These are phyloP conservation scores for Metschnikowia colocasiae DNA, from an alignment of 805 yeast species.

Conservation along the genomic window DNA sequence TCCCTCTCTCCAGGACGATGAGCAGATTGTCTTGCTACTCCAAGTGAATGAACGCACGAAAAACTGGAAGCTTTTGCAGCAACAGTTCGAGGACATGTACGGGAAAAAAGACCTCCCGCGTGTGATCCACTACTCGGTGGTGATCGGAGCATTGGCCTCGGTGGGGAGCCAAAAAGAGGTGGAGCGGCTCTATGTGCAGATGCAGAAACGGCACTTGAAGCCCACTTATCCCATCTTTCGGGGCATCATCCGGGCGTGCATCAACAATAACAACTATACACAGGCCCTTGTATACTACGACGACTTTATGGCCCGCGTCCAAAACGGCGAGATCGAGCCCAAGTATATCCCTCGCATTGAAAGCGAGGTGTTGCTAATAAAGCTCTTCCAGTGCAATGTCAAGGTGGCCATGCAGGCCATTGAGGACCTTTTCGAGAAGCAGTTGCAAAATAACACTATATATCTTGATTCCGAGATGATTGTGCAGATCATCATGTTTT, in stretches of 20 bases:
- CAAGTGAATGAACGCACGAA: constrained; percentile 41
- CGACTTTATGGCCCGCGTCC: constrained; percentile 26
- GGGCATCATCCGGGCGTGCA: constrained; percentile 43
- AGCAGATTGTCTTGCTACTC: constrained; percentile 48
- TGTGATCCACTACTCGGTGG: constrained; percentile 53
- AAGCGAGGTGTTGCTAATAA: constrained; percentile 26
- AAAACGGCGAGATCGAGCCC: constrained; percentile 11
- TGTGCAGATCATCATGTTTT: constrained; percentile 20
- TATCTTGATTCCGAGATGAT: constrained; percentile 21
- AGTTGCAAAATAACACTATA: constrained; percentile 12
- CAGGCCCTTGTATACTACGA: constrained; percentile 31
- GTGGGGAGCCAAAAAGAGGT: constrained; percentile 48
- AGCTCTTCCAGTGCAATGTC: constrained; percentile 25
- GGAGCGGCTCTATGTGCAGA: constrained; percentile 46
- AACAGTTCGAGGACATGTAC: constrained; percentile 53
- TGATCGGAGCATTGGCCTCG: constrained; percentile 56
- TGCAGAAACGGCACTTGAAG: constrained; percentile 41
- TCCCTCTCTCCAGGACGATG: constrained; percentile 42
- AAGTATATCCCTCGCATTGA: constrained; percentile 23
- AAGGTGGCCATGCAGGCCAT: constrained; percentile 27
- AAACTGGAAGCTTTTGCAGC: constrained; percentile 54
- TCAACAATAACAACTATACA: constrained; percentile 33
- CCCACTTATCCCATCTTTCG: constrained; percentile 45
- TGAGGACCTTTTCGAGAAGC: constrained; percentile 19
- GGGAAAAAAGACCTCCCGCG: constrained; percentile 53